Base-by-base conservation (phyloP, 2,329 filamentous ascomycete genomes). In the Rosellinia necatrix region DNA sequence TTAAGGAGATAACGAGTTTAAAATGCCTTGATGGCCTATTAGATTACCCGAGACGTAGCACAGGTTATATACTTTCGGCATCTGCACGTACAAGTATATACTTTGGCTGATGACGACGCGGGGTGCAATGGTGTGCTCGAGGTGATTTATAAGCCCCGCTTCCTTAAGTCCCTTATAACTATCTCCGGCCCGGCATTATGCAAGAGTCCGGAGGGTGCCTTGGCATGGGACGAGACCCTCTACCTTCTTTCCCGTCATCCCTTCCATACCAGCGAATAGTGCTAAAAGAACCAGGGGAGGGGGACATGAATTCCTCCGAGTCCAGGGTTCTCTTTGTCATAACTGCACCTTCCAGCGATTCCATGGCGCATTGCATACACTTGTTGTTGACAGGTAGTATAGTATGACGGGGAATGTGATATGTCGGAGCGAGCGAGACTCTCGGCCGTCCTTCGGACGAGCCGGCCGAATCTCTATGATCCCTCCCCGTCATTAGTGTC, bases 41-140 rank as follows among this genome's bases (percentile, higher is more conserved):
- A 19, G n/a, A 15, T 19, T 21, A 13, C 15, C 32, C 22, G 13
- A 24, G 35, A 41, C 15, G 19, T 17, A 24, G 19, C 47, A n/a
- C n/a, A n/a, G n/a, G n/a, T n/a, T n/a, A n/a, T n/a, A n/a, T n/a
- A n/a, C n/a, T n/a, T n/a, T n/a, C n/a, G n/a, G n/a, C n/a, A n/a
- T n/a, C n/a, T 21, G 25, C 2, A 10, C 5, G 9, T 34, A 35
- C 27, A 47, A n/a, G n/a, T 32, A 50, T 22, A 24, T n/a, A 22
- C 15, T 42, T 13, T 41, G 15, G 35, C 43, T 57, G 43, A 17
- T 44, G 43, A 44, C 27, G 38, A 32, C 43, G 49, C 29, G 49
- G 55, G 49, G 55, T 53, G 25, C 4, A 25, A 53, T 57, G 54
- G 21, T 53, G 54, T 56, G 53, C 53, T 56, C 19, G 21, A n/a